Evolutionary conservation across 768 basidiomycete genomes (phyloP).

Genomic region (Termitomyces sp.): DNA sequence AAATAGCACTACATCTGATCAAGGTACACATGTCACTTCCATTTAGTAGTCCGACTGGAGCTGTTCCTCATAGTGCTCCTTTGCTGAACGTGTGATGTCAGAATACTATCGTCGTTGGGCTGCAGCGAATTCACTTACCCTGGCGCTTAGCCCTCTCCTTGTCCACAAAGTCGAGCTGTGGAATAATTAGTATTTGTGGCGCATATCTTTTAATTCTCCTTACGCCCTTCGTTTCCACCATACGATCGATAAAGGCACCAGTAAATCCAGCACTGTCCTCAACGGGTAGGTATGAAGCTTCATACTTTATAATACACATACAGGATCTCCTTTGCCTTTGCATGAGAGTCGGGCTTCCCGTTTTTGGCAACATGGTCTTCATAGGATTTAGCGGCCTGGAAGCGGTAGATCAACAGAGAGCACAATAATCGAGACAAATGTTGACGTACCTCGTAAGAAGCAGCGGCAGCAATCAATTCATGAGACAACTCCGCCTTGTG

Average conservation of each 20-base stretch:
- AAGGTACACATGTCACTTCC: neutral
- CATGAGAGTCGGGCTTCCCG: conserved; percentile 49
- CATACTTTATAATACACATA: conserved; percentile 8
- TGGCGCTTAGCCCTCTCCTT: conserved; percentile 22
- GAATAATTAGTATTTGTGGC: conserved; percentile 20
- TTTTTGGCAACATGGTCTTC: conserved; percentile 47
- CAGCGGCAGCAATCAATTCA: conserved; percentile 66
- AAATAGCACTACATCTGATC: neutral
- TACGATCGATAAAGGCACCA: conserved; percentile 50
- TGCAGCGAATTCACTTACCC: conserved; percentile 15
- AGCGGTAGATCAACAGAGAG: neutral
- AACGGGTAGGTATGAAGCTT: neutral
- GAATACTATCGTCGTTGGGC: neutral
- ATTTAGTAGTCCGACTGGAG: neutral
- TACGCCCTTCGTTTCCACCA: conserved; percentile 54
- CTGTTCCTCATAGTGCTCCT: conserved; percentile 1
- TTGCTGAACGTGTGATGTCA: conserved; percentile 2
- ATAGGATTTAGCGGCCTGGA: conserved; percentile 62
- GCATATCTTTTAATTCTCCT: conserved; percentile 6
- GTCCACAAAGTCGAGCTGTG: conserved; percentile 28
- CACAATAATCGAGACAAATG: neutral
- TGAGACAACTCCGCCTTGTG: conserved; percentile 62
- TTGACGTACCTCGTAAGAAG: conserved; percentile 52
- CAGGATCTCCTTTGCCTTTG: conserved; percentile 55
- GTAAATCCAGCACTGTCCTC: conserved; percentile 44